Base-by-base conservation (phyloP, 2,329 filamentous ascomycete species). In the Hypoxylon sp. region DNA sequence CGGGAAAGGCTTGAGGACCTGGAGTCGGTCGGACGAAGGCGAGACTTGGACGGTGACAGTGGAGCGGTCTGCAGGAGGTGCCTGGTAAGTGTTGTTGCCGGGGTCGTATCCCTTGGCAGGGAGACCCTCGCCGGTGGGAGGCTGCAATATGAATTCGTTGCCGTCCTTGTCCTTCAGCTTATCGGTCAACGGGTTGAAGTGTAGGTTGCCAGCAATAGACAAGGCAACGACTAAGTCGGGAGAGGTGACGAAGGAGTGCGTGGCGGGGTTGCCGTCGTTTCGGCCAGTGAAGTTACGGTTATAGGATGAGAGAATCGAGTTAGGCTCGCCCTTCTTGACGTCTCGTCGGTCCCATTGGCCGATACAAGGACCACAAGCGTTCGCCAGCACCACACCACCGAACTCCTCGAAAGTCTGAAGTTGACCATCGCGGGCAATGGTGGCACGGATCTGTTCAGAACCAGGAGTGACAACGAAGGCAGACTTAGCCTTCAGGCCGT, bases 241-340 rank as follows among this genome's bases (percentile, higher is more conserved):
- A 5, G 93, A 97, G 70, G 94, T 91, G 72, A 97, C 94, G 81
- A 97, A 97, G 63, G 93, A 93, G 85, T 97, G 94, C 54, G 94
- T 97, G 59, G 93, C 93, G 41, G 94, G 94, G 87, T 97, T 98
- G 73, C 92, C 94, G 74, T 97, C 94, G 81, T 98, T 98, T 79
- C 96, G 93, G 72, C 95, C 95, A 67, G 95, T 98, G 86, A 99
- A 98, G 90, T 99, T 98, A 83, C 96, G 94, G 91, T 99, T 99
- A 90, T 97, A 99, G 27, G 96, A 98, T 48, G 94, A 97, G 79
- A 99, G 86, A 80, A 99, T 99, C 5, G 94, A 96, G 90, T 99
- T 99, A 76, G 94, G 85, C 75, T 92, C 90, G 72, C 95, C 95
- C 89, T 98, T 97, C 87, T 94, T 91, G 61, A 97, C 93, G 74